Evolutionary conservation across 1,284 basidiomycete species (phyloP).

Genomic region (Xerocomus nothofagi): DNA sequence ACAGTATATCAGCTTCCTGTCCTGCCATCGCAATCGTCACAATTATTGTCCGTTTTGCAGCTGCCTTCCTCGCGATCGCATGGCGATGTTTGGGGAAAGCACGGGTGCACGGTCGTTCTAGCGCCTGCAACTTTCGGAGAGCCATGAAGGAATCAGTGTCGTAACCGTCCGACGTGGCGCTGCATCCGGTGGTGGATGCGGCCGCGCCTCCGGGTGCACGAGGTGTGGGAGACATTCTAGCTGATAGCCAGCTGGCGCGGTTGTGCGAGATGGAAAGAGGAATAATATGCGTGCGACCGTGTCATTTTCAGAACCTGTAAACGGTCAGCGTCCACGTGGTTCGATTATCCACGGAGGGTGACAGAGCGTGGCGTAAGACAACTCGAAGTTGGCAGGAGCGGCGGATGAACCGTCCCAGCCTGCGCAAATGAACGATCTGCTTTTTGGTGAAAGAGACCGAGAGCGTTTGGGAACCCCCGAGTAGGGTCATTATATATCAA

Average conservation of each 20-base stretch:
- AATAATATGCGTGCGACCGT: accelerated
- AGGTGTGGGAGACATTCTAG: neutral
- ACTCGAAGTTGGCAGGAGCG: neutral
- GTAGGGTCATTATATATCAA: neutral
- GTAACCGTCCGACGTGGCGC: neutral
- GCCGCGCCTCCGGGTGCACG: neutral
- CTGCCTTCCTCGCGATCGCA: accelerated
- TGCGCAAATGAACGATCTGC: too few relatives aligned
- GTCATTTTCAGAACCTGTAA: neutral
- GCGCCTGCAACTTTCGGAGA: neutral
- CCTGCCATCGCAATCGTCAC: accelerated
- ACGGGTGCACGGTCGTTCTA: neutral
- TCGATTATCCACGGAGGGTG: neutral
- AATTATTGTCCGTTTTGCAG: neutral
- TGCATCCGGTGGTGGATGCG: neutral
- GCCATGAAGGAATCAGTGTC: neutral
- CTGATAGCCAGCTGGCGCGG: neutral
- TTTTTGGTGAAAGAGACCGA: neutral
- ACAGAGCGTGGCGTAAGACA: neutral
- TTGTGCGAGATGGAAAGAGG: too few relatives aligned
- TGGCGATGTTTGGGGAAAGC: too few relatives aligned
- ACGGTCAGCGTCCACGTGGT: neutral
- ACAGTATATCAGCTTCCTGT: neutral
- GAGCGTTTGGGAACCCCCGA: neutral
- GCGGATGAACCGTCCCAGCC: neutral